Percentiles rank a stretch among this genome's conserved stretches.
Evolutionary conservation across 164 flowering plant genomes (phyloP).

Genomic region (Nelumbo lutea): DNA sequence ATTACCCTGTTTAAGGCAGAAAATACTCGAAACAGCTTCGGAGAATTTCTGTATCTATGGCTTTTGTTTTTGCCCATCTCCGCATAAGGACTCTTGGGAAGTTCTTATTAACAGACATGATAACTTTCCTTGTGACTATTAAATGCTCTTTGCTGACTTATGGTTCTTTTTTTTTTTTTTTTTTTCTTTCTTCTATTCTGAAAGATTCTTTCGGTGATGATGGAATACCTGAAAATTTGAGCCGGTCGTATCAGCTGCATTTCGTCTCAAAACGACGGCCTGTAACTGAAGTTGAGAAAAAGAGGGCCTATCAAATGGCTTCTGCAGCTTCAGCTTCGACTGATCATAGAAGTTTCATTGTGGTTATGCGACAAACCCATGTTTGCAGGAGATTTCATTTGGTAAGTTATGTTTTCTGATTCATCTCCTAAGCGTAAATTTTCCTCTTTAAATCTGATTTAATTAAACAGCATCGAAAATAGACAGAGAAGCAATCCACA

Average conservation of each 20-base stretch:
- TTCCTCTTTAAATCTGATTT: not conserved
- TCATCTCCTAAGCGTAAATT: not conserved
- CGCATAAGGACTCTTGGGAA: too few species aligned
- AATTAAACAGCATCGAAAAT: too few species aligned
- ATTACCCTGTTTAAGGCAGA: too few species aligned
- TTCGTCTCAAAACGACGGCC: not conserved
- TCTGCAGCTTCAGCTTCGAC: not conserved
- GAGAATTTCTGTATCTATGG: too few species aligned
- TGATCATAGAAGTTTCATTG: not conserved
- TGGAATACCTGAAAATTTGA: not conserved
- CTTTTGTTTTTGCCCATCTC: too few species aligned
- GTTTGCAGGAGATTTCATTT: not conserved
- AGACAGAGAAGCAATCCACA: too few species aligned
- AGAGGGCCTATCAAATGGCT: not conserved
- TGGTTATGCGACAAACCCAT: not conserved
- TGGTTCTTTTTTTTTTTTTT: not conserved
- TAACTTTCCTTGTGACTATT: too few species aligned
- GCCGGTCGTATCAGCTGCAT: not conserved
- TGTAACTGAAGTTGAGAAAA: not conserved
- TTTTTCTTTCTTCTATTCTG: not conserved
- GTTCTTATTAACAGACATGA: too few species aligned
- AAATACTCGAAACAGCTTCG: too few species aligned
- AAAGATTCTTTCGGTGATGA: not conserved
- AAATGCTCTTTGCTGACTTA: too few species aligned
- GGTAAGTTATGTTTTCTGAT: not conserved